phyloP scores from a whole-genome alignment of 2,329 filamentous ascomycete genomes.

The Talaromyces sp. region DNA sequence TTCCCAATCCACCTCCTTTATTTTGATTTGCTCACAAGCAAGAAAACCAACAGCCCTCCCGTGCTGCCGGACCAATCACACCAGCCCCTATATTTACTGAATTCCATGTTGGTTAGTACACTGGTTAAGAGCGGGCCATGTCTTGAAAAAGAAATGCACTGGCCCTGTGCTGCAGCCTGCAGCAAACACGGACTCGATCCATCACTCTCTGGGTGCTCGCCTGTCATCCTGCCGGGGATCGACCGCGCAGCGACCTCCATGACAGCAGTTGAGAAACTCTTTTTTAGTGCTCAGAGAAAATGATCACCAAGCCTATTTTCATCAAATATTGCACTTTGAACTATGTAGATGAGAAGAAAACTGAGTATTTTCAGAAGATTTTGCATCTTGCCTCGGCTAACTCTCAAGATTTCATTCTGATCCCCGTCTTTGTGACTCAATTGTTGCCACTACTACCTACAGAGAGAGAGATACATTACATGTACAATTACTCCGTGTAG shows the following conservation, averaged over 20 bases:
- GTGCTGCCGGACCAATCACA: constrained; percentile 21
- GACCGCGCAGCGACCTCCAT: constrained; percentile 32
- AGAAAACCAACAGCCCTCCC: constrained; percentile 8
- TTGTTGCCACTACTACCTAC: neutral
- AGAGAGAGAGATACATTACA: neutral
- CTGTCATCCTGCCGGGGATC: constrained; percentile 29
- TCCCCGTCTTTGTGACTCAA: constrained; percentile 2
- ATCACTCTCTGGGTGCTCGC: constrained; percentile 9
- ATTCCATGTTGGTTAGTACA: constrained; percentile 18
- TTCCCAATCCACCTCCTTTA: constrained; percentile 2
- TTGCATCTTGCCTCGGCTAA: neutral
- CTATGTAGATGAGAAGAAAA: neutral
- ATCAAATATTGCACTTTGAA: neutral
- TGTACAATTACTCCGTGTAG: too few relatives aligned
- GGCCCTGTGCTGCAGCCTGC: constrained; percentile 26
- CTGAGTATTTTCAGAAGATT: neutral
- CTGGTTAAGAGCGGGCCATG: constrained; percentile 17
- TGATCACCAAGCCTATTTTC: too few relatives aligned
- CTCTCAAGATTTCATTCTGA: neutral
- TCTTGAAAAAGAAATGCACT: constrained; percentile 26
- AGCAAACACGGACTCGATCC: constrained; percentile 7
- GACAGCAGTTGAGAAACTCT: constrained; percentile 24
- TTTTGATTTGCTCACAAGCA: constrained; percentile 13
- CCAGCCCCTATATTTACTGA: neutral
- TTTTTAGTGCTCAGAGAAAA: neutral